Percentiles rank a stretch among this genome's conserved stretches.
phyloP scores from a whole-genome alignment of 2,329 filamentous ascomycete species.

The Ophiostoma piceae region DNA sequence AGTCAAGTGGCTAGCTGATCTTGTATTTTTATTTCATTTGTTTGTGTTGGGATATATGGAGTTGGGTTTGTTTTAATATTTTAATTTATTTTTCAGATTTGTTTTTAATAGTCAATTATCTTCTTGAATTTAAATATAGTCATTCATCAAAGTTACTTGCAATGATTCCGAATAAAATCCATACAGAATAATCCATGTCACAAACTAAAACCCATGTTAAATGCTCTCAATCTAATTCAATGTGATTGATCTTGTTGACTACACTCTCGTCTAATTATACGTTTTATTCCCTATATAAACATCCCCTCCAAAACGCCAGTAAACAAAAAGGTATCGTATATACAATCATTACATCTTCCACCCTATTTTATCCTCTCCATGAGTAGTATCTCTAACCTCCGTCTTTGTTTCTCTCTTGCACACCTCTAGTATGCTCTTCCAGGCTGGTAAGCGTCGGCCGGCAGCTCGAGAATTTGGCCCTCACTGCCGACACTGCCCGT shows the following conservation, averaged over 20 bases:
- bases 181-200: no score
- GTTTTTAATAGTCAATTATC: not conserved
- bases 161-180: no score
- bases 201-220: no score
- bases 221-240: no score
- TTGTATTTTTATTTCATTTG: not conserved
- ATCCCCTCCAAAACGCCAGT: not conserved
- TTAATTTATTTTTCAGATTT: not conserved
- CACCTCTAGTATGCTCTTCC: constrained; percentile 17
- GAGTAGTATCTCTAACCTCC: no score
- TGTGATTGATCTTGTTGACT: no score
- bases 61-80: not conserved
- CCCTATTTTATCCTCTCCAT: not conserved
- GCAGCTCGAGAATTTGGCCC: constrained; percentile 10
- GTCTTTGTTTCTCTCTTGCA: not conserved
- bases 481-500: not conserved
- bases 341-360: constrained; percentile 3
- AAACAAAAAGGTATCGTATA: constrained; percentile 17
- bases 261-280: not conserved
- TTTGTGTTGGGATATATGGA: not conserved
- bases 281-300: not conserved
- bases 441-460: constrained; percentile 18
- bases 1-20: not conserved
- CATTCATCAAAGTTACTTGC: no score
- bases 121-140: no score